Conservation (phyloP, 306 rosid genomes). For the Albizia julibrissin region DNA sequence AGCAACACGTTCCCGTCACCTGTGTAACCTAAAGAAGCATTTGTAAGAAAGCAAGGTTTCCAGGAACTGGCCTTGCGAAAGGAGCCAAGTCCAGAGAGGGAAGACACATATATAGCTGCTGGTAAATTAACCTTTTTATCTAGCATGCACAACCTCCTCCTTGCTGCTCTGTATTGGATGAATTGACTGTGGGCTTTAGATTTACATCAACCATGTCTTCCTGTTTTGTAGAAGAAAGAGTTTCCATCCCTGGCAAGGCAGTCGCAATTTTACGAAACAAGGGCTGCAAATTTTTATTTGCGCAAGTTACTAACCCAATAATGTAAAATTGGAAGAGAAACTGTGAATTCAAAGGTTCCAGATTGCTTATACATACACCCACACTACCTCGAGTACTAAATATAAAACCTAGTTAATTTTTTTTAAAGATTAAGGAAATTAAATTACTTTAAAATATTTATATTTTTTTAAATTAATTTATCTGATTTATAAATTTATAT, state of each 20-base stretch:
- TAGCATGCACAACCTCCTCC: slow-evolving; percentile 91
- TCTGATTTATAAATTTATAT: no score
- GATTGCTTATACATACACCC: background rate
- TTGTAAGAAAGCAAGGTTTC: slow-evolving; percentile 30
- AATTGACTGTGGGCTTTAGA: slow-evolving; percentile 55
- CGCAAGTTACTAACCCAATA: background rate
- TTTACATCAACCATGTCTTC: slow-evolving; percentile 89
- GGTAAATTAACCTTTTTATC: slow-evolving; percentile 28
- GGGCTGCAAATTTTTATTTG: slow-evolving; percentile 60
- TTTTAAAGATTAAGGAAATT: no score
- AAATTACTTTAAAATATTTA: no score
- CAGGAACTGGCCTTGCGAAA: slow-evolving; percentile 23
- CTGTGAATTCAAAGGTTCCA: background rate
- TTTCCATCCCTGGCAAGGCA: slow-evolving; percentile 93
- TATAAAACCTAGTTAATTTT: no score
- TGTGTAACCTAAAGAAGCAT: slow-evolving; percentile 25
- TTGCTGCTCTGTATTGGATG: slow-evolving; percentile 68
- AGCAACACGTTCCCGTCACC: slow-evolving; percentile 23
- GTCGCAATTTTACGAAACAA: slow-evolving; percentile 87
- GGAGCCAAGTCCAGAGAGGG: slow-evolving; percentile 27
- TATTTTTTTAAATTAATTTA: no score
- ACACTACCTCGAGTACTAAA: no score
- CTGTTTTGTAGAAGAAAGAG: slow-evolving; percentile 80
- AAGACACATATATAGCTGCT: slow-evolving; percentile 17
- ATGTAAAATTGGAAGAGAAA: background rate